Conservation (phyloP, 2,329 filamentous ascomycete genomes). For the Pseudocercospora musae region DNA sequence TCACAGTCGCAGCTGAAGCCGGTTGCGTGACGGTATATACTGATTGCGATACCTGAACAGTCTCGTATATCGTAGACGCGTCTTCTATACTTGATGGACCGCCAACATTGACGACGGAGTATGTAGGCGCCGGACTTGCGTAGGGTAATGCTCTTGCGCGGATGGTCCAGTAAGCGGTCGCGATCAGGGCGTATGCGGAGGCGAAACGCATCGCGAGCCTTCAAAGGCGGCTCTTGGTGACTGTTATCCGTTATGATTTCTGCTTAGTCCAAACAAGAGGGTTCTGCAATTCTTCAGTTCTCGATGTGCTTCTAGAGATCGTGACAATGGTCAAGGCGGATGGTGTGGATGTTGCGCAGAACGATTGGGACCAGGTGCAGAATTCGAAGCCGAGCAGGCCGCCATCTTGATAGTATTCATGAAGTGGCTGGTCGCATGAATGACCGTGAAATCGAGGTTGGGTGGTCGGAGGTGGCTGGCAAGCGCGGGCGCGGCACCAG, state of each 20-base stretch:
- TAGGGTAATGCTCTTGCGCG: constrained; percentile 28
- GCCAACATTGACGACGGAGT: constrained; percentile 33
- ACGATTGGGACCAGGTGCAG: constrained; percentile 9
- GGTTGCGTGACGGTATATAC: constrained; percentile 11
- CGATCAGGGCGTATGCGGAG: constrained; percentile 13
- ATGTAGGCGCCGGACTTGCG: constrained; percentile 26
- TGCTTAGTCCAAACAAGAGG: not conserved
- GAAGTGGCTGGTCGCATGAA: constrained; percentile 11
- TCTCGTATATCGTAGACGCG: constrained; percentile 25
- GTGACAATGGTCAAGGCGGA: constrained; percentile 18
- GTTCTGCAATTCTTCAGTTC: not conserved
- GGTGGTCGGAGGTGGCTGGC: constrained; percentile 2
- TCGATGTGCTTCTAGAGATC: not conserved
- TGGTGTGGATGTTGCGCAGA: constrained; percentile 16
- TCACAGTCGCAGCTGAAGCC: constrained; percentile 13
- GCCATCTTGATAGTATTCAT: constrained; percentile 5
- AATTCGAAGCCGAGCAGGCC: not conserved
- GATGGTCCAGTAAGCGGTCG: constrained; percentile 25
- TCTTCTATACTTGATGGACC: constrained; percentile 16
- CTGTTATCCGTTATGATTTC: not conserved
- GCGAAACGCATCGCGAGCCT: constrained; percentile 18
- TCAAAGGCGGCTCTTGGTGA: not conserved
- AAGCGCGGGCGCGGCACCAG: not conserved
- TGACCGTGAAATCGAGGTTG: constrained; percentile 1
- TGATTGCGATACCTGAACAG: constrained; percentile 19